Base-by-base conservation (phyloP, 78 protist genomes). In the Blattamonas nauphoetae region DNA sequence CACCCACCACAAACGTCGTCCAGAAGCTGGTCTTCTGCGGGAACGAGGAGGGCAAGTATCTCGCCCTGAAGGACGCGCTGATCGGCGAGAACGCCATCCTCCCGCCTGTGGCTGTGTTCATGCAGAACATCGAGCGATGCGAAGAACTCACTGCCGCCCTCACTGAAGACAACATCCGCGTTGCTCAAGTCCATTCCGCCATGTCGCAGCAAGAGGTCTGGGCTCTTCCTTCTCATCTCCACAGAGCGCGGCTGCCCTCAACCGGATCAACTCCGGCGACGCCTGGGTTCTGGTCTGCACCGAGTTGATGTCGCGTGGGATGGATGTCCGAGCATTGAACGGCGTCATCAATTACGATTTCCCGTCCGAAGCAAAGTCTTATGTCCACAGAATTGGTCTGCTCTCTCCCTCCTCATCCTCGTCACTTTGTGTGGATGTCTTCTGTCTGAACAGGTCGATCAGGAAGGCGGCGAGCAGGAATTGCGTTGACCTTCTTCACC, bases 301-400 rank as follows among this genome's bases (percentile, higher is more conserved):
- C n/a, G 97, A 96, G 35, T 87, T 96, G 36, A 82, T 97, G 86
- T 94, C 95, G 4, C 92, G 99, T n/a, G 99, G 99, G 42, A 92
- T 97, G 91, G 99, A 97, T 85, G 94, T 97, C 88, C 93, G 88
- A 45, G 96, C 96, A 79, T 94, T 96, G 11, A 45, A 41, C 38
- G 41, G 81, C 21, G 97, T 96, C 42, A 92, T 96, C 91, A 96
- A 96, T 91, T 96, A 88, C 44, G 99, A 97, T 86, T 95, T 97
- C 78, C 99, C 99, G 0, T 87, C 36, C 42, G 32, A 91, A n/a
- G 79, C 90, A 3, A 78, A 33, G 6, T 33, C 55, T 5, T 94
- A 94, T 85, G 88, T 92, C 84, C 94, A 92, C 36, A 90, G 94
- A 0, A 45, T 91, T 34, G 93, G 93, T 1, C 0, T 1, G 87